A percentile compares a stretch with the other conserved stretches of the same genome.
phyloP scores from a whole-genome alignment of 2,329 filamentous ascomycete species.

The Exophiala phaeomuriformis region DNA sequence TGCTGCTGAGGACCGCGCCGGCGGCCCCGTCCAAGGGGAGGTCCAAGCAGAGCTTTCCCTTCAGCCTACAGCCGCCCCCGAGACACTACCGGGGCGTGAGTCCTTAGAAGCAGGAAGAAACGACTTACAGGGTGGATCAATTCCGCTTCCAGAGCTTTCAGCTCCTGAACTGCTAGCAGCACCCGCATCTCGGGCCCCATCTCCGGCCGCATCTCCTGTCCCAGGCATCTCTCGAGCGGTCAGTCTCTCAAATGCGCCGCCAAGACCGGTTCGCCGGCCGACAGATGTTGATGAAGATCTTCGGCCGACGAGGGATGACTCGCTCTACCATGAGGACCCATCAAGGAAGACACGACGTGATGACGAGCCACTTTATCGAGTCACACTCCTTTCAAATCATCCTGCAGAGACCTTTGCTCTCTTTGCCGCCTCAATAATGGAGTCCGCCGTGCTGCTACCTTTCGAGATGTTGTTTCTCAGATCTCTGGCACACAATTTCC shows the following conservation, averaged over 20 bases:
- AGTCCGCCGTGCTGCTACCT: slow-evolving; percentile 18
- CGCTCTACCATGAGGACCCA: slow-evolving; percentile 2
- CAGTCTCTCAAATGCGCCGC: slow-evolving; percentile 13
- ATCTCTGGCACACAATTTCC: slow-evolving; percentile 8
- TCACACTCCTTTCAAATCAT: slow-evolving; percentile 17
- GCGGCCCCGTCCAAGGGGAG: neutral
- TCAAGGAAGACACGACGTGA: neutral
- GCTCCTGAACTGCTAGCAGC: neutral
- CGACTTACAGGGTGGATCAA: neutral
- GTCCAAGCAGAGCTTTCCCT: neutral
- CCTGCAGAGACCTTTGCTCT: slow-evolving; percentile 14
- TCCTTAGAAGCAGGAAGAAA: neutral
- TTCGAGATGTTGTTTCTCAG: slow-evolving; percentile 18
- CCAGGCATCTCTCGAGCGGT: slow-evolving; percentile 17
- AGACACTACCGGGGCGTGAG: slow-evolving; percentile 7
- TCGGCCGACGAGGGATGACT: slow-evolving; percentile 3
- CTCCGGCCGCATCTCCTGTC: slow-evolving; percentile 4
- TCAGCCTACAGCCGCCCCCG: slow-evolving; percentile 9
- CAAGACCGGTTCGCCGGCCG: slow-evolving; percentile 20
- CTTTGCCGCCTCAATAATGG: slow-evolving; percentile 10
- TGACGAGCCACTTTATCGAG: slow-evolving; percentile 11
- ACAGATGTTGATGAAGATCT: slow-evolving; percentile 22
- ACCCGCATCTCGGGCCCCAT: neutral
- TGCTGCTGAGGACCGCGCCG: neutral
- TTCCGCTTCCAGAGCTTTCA: neutral